Evolutionary conservation across 2,329 filamentous ascomycete species (phyloP), one percentile per base, ranked within the genome.

Genomic region (Truncatella angustata): DNA sequence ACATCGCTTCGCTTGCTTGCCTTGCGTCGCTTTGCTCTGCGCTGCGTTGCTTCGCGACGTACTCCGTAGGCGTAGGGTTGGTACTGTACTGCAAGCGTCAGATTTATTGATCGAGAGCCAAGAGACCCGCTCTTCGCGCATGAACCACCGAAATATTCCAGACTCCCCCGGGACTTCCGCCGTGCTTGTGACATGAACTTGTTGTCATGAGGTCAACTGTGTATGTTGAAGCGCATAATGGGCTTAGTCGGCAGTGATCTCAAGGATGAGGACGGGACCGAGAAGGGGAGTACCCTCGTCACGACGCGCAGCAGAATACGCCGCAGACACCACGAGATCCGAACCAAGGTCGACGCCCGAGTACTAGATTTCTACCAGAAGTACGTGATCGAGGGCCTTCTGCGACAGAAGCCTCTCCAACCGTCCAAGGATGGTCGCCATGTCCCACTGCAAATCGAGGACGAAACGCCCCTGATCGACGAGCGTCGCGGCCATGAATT

Each of bases 341-440:
- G 53, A 37, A 53, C 34, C 24, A 50, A 39, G 10, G 32, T 57
- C 24, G 56, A 65, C 52, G 51, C 49, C 36, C 51, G 54, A 42
- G 58, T 56, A 12, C 28, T 49, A 24, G 51, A 46, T 37, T 66
- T 60, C 57, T 76, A 76, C 54, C 68, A 70, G 48, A 69, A 62
- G 53, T 65, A 70, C 48, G 58, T 80, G 26, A 64, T 75, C 54
- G 71, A 79, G 55, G 66, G 77, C 24, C 68, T 88, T 28, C 66
- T 87, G n/a, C 77, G 82, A 44, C 85, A 85, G 57, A 81, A 87
- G 59, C 82, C 86, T 4, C 77, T 91, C 36, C 83, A 82, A 10
- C 83, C 86, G 2, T 91, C 85, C 53, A 84, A 86, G 58, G 86
- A 93, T 67, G 91, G 91, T 28, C 73, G 77, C 11, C 73, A 70